phyloP scores from a whole-genome alignment of 2,329 filamentous ascomycete genomes.

The Talaromyces sp. region DNA sequence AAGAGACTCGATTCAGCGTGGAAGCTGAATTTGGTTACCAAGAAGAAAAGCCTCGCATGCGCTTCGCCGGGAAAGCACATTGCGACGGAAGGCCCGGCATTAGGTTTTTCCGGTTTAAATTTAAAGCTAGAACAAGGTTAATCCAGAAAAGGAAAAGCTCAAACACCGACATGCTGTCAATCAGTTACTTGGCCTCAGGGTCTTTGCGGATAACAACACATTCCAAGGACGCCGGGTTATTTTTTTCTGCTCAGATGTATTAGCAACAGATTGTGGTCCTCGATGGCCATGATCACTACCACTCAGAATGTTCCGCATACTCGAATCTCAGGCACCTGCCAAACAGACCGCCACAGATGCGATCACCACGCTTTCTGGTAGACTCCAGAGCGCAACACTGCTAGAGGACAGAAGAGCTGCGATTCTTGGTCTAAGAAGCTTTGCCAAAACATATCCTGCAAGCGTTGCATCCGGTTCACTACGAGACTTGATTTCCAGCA shows the following conservation, averaged over 20 bases:
- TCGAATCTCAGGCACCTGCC: slow-evolving; percentile 70
- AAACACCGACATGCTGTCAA: slow-evolving; percentile 2
- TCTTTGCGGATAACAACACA: background rate
- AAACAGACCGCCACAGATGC: slow-evolving; percentile 96
- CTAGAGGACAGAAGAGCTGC: slow-evolving; percentile 91
- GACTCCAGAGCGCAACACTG: slow-evolving; percentile 81
- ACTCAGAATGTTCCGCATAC: slow-evolving; percentile 49
- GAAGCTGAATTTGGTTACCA: slow-evolving; percentile 4
- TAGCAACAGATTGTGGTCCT: slow-evolving; percentile 15
- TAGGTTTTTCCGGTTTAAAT: slow-evolving; percentile 8
- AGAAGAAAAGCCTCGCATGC: background rate
- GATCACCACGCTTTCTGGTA: slow-evolving; percentile 81
- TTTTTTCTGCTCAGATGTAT: slow-evolving; percentile 3
- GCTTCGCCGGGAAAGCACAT: slow-evolving; percentile 1
- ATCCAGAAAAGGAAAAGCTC: slow-evolving; percentile 2
- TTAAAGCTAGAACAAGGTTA: background rate
- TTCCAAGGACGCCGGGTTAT: background rate
- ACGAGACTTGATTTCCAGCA: slow-evolving; percentile 74
- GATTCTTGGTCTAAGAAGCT: slow-evolving; percentile 87
- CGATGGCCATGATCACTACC: slow-evolving; percentile 38
- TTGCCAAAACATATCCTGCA: slow-evolving; percentile 92
- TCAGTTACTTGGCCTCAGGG: slow-evolving; percentile 8
- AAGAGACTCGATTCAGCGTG: background rate
- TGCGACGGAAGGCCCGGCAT: slow-evolving; percentile 3
- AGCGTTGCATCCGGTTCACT: slow-evolving; percentile 93